Percentiles rank a stretch among this genome's conserved stretches.
phyloP scores from a whole-genome alignment of 2,329 filamentous ascomycete species.

The Xylariales sp. region DNA sequence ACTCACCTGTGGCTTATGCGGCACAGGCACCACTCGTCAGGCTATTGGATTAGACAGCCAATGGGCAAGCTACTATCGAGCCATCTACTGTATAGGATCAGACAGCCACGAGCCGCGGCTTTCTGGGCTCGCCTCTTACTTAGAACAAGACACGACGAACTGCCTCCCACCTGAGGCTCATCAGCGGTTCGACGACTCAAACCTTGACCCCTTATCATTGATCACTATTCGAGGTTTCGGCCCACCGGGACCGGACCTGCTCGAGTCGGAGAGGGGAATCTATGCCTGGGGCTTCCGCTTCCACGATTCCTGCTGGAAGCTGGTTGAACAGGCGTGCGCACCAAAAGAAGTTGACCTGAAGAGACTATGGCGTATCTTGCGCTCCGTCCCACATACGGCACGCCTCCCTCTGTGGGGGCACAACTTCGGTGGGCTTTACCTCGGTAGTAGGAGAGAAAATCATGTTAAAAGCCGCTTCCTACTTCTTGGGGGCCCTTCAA shows the following conservation, averaged over 20 bases:
- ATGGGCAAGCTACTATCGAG: slow-evolving; percentile 43
- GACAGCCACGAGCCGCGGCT: slow-evolving; percentile 35
- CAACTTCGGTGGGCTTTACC: slow-evolving; percentile 45
- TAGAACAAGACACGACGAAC: slow-evolving; percentile 23
- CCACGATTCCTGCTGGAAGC: slow-evolving; percentile 46
- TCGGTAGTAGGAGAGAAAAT: slow-evolving; percentile 20
- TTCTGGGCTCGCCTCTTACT: slow-evolving; percentile 42
- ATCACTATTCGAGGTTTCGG: slow-evolving; percentile 39
- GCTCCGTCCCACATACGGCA: slow-evolving; percentile 41
- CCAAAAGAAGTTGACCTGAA: slow-evolving; percentile 41
- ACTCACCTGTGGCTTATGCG: slow-evolving; percentile 42
- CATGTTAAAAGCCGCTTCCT: slow-evolving; percentile 33
- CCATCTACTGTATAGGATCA: slow-evolving; percentile 42
- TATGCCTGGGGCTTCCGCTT: slow-evolving; percentile 46
- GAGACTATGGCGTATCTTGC: slow-evolving; percentile 44
- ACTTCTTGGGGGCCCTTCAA: slow-evolving; percentile 32
- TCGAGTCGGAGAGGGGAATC: slow-evolving; percentile 29
- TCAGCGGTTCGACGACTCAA: slow-evolving; percentile 40
- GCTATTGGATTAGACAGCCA: slow-evolving; percentile 23
- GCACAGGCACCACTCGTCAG: slow-evolving; percentile 29
- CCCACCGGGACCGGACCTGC: slow-evolving; percentile 34
- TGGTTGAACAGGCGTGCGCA: slow-evolving; percentile 43
- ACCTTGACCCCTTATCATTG: slow-evolving; percentile 29
- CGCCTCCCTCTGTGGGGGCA: slow-evolving; percentile 45
- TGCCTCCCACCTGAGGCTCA: slow-evolving; percentile 39